These are phyloP conservation scores for Pseudophaeomoniella oleicola DNA, from an alignment of 2,329 filamentous ascomycete genomes.

Conservation along the genomic window DNA sequence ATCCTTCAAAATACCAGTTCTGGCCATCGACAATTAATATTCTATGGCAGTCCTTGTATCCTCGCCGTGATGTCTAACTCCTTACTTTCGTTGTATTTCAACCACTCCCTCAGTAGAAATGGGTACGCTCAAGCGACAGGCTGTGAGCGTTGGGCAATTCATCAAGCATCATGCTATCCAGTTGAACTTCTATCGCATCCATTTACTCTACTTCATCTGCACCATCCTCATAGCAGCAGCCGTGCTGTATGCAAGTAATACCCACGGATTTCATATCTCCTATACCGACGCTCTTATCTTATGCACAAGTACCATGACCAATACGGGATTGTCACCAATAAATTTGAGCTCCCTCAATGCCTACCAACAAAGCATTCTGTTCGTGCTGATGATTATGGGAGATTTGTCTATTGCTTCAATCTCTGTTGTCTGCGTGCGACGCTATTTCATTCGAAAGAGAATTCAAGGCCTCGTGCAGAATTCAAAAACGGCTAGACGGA, in stretches of 20 bases:
- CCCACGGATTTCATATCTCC: constrained; percentile 34
- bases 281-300: constrained; percentile 56
- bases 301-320: constrained; percentile 51
- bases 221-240: constrained; percentile 40
- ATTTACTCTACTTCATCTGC: constrained; percentile 52
- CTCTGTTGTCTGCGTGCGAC: constrained; percentile 47
- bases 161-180: too few relatives aligned
- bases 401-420: constrained; percentile 53
- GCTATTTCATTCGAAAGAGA: constrained; percentile 46
- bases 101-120: too few relatives aligned
- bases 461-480: constrained; percentile 39
- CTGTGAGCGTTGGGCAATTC: too few relatives aligned
- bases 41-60: too few relatives aligned
- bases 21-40: too few relatives aligned
- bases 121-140: too few relatives aligned
- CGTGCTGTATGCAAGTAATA: constrained; percentile 44
- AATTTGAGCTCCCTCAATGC: constrained; percentile 46
- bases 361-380: constrained; percentile 54
- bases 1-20: too few relatives aligned
- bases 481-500: constrained; percentile 10
- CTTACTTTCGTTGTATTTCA: too few relatives aligned
- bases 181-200: constrained; percentile 49
- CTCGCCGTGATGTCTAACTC: too few relatives aligned
- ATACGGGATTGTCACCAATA: constrained; percentile 52
- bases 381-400: constrained; percentile 50